Percentiles rank a stretch among this genome's conserved stretches.
Conservation (phyloP, 2,329 filamentous ascomycete genomes). For the Metarhizium anisopliae region DNA sequence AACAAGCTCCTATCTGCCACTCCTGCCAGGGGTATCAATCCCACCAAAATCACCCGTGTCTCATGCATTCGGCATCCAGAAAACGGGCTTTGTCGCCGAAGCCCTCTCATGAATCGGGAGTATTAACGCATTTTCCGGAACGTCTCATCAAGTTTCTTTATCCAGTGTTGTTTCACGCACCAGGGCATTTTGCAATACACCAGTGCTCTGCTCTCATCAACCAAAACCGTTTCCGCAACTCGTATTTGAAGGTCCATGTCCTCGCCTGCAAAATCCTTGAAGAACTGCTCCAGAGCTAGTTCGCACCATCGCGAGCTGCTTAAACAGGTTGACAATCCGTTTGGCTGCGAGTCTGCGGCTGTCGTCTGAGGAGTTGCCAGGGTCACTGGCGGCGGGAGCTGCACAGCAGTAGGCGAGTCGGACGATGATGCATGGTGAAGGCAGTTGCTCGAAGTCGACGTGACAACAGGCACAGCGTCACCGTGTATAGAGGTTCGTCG, state of each 20-base stretch:
- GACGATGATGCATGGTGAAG: background rate
- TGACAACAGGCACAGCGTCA: conserved; percentile 3
- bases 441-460: background rate
- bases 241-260: conserved; percentile 50
- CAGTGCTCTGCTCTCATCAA: conserved; percentile 52
- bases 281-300: conserved; percentile 50
- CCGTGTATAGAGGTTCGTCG: conserved; percentile 21
- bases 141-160: conserved; percentile 38
- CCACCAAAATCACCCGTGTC: background rate
- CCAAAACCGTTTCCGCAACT: conserved; percentile 48
- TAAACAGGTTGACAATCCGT: conserved; percentile 25
- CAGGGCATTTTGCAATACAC: conserved; percentile 54
- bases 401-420: conserved; percentile 1
- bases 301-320: conserved; percentile 43
- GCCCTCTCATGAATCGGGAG: background rate
- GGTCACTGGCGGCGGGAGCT: background rate
- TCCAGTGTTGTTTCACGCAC: conserved; percentile 45
- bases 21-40: background rate
- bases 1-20: conserved; percentile 4
- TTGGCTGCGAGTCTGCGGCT: background rate
- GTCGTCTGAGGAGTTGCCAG: background rate
- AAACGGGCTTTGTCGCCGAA: background rate
- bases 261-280: conserved; percentile 47
- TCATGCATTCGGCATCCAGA: background rate
- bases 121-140: conserved; percentile 3